Conservation (phyloP, 192 early-diverging fungal species). For the Podila epicladia region DNA sequence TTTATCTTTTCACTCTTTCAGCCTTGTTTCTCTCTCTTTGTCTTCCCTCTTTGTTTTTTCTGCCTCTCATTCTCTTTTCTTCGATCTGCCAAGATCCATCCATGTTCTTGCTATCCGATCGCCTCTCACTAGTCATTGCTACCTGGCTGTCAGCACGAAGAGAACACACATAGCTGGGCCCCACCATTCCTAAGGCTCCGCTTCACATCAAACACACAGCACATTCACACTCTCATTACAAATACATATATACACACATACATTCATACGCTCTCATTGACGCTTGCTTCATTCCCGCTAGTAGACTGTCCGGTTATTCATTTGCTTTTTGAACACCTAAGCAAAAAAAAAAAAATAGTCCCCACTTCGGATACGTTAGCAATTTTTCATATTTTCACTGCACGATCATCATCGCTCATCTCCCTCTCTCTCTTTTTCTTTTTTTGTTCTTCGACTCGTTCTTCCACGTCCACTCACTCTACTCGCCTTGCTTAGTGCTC, state of each 20-base stretch:
- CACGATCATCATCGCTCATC: neutral
- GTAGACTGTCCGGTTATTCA: no score
- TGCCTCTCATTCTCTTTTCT: neutral
- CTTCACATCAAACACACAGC: neutral
- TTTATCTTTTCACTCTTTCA: neutral
- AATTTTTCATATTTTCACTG: neutral
- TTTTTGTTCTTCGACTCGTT: neutral
- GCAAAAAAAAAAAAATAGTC: neutral
- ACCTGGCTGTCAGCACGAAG: neutral
- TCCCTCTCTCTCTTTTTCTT: neutral
- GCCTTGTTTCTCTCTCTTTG: neutral
- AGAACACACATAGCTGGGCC: neutral
- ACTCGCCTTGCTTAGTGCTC: neutral
- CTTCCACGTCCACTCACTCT: neutral
- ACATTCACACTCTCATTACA: neutral
- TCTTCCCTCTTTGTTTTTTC: neutral
- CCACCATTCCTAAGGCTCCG: neutral
- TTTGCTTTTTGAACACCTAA: no score
- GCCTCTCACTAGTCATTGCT: neutral
- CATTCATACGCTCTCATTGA: no score
- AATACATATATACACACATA: no score
- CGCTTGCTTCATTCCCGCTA: no score
- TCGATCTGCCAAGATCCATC: slow-evolving; percentile 1
- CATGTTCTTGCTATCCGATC: slow-evolving; percentile 4
- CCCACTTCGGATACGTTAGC: neutral